phyloP scores from a whole-genome alignment of 225 moss, liverwort and hornwort genomes.

The Pleurozium schreberi region DNA sequence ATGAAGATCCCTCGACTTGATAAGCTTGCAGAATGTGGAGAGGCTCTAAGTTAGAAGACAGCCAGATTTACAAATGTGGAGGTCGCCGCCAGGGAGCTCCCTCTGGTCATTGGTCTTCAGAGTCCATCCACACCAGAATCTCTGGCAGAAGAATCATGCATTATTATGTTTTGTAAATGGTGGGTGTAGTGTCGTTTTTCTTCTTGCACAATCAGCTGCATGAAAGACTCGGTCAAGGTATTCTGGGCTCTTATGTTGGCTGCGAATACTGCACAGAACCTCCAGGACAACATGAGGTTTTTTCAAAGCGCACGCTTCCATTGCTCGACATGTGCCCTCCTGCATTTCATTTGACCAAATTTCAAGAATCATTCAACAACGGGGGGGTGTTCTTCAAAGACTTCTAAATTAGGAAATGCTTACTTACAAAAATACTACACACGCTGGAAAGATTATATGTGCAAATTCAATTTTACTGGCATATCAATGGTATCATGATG shows the following conservation, averaged over 20 bases:
- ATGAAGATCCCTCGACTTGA: neutral
- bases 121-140: neutral
- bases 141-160: neutral
- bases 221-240: constrained; percentile 36
- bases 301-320: constrained; percentile 42
- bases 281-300: constrained; percentile 44
- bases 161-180: neutral
- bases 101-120: neutral
- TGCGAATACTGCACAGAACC: constrained; percentile 20
- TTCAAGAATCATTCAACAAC: neutral
- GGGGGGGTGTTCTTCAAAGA: neutral
- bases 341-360: neutral
- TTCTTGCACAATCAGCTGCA: neutral
- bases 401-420: neutral
- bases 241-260: constrained; percentile 14
- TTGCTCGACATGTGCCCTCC: constrained; percentile 64
- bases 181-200: neutral
- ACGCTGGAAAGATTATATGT: neutral
- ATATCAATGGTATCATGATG: neutral
- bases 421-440: neutral
- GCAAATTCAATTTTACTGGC: neutral
- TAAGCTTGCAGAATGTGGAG: neutral
- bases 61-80: neutral
- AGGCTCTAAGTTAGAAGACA: neutral
- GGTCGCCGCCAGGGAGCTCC: neutral